Evolutionary conservation across 805 yeast species (phyloP).

Genomic region (Metschnikowia vanudenii): DNA sequence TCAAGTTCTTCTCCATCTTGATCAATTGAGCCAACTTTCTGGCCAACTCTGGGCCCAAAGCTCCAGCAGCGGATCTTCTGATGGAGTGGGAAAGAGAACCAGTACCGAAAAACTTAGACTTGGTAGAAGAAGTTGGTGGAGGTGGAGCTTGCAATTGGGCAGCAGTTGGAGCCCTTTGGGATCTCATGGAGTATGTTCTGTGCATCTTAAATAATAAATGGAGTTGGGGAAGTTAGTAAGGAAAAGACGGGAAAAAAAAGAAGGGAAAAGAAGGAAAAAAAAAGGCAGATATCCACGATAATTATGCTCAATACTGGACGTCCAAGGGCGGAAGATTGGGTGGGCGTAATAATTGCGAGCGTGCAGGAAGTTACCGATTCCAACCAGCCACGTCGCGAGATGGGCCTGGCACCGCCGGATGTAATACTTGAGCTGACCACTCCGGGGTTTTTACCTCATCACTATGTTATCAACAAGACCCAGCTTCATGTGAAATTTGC

Average conservation of each 20-base stretch:
- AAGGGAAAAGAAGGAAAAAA: not conserved
- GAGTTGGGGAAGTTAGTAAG: not conserved
- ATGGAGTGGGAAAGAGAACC: slow-evolving; percentile 67
- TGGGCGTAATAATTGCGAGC: slow-evolving; percentile 5
- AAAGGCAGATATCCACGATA: not conserved
- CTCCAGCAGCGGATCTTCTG: slow-evolving; percentile 85
- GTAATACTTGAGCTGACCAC: too few species aligned
- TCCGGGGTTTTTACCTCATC: too few species aligned
- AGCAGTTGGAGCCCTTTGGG: slow-evolving; percentile 78
- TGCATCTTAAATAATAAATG: slow-evolving; percentile 53
- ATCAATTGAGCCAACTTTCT: slow-evolving; percentile 88
- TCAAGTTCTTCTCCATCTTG: slow-evolving; percentile 94
- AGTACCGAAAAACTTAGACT: slow-evolving; percentile 71
- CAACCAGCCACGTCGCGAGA: slow-evolving; percentile 10
- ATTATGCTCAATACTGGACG: slow-evolving; percentile 2
- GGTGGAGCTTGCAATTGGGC: slow-evolving; percentile 78
- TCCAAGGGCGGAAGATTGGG: slow-evolving; percentile 5
- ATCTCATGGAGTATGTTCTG: slow-evolving; percentile 81
- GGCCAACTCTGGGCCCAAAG: slow-evolving; percentile 91
- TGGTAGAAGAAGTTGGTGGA: slow-evolving; percentile 76
- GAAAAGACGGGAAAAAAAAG: not conserved
- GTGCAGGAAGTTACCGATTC: slow-evolving; percentile 5
- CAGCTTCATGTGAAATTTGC: too few species aligned
- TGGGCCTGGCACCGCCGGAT: not conserved
- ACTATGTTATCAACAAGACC: too few species aligned